A percentile compares a stretch with the other conserved stretches of the same genome.
Conservation (phyloP, 495 filamentous ascomycete genomes). For the Daldinia loculata region DNA sequence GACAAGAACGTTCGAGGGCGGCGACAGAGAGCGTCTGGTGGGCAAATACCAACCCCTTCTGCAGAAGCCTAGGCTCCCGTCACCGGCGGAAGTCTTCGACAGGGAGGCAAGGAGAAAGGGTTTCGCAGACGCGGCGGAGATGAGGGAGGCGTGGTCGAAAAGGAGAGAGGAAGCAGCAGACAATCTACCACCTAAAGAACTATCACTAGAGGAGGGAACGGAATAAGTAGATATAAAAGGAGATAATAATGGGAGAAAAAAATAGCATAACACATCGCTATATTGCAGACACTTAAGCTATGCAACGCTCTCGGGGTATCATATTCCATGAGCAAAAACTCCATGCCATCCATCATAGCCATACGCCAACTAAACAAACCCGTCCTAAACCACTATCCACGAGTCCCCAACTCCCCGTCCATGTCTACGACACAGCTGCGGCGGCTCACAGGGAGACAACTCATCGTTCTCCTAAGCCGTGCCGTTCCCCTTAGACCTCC, state of each 20-base stretch:
- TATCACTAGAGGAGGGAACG: slow-evolving; percentile 7
- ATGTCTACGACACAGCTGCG: not conserved
- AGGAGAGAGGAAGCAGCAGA: slow-evolving; percentile 38
- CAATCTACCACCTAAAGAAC: slow-evolving; percentile 9
- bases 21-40: slow-evolving; percentile 61
- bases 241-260: not conserved
- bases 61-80: slow-evolving; percentile 68
- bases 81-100: slow-evolving; percentile 77
- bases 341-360: not conserved
- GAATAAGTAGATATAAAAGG: slow-evolving; percentile 8
- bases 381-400: not conserved
- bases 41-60: slow-evolving; percentile 79
- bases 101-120: slow-evolving; percentile 78
- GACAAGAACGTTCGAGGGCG: slow-evolving; percentile 76
- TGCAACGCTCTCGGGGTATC: slow-evolving; percentile 35
- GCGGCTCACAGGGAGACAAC: not conserved
- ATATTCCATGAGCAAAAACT: slow-evolving; percentile 28
- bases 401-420: not conserved
- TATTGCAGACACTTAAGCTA: slow-evolving; percentile 19
- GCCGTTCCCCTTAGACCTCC: slow-evolving; percentile 17
- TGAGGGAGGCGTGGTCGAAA: slow-evolving; percentile 47
- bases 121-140: slow-evolving; percentile 55
- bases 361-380: slow-evolving; percentile 19
- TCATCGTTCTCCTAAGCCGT: not conserved
- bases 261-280: slow-evolving; percentile 5